Evolutionary conservation across 345 rosid species (phyloP).

Genomic region (Arabidopsis arenosa): DNA sequence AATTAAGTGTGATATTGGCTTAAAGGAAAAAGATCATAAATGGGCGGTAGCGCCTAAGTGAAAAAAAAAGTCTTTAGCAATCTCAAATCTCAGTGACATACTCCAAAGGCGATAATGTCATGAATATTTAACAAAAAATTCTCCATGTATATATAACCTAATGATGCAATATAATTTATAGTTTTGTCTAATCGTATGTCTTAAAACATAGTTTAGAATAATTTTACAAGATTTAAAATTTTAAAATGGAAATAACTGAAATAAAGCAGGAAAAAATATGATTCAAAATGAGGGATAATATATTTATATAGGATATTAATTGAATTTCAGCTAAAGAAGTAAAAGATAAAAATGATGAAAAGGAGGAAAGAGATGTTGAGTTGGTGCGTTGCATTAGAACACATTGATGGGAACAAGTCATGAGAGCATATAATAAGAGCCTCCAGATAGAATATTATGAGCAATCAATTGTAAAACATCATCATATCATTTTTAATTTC

Average conservation of each 20-base stretch:
- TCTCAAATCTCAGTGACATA: neutral
- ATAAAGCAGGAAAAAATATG: slow-evolving; percentile 40
- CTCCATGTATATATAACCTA: neutral
- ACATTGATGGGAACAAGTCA: slow-evolving; percentile 58
- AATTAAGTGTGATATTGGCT: neutral
- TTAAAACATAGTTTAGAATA: neutral
- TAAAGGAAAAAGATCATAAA: neutral
- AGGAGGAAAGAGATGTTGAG: slow-evolving; percentile 56
- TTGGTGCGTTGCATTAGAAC: slow-evolving; percentile 64
- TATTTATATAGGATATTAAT: slow-evolving; percentile 37
- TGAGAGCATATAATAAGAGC: slow-evolving; percentile 36
- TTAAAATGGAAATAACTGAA: neutral
- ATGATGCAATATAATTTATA: neutral
- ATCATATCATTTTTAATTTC: slow-evolving; percentile 31
- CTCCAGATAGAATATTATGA: slow-evolving; percentile 36
- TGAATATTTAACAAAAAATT: neutral
- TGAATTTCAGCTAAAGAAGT: slow-evolving; percentile 32
- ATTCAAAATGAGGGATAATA: slow-evolving; percentile 58
- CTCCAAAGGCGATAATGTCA: neutral
- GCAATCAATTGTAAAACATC: slow-evolving; percentile 41
- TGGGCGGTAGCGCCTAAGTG: neutral
- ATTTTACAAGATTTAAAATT: neutral
- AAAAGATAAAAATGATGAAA: slow-evolving; percentile 62
- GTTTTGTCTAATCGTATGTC: neutral
- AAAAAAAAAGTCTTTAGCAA: neutral